Base-by-base conservation (phyloP, 169 alveolate species). In the Eimeria acervulina region DNA sequence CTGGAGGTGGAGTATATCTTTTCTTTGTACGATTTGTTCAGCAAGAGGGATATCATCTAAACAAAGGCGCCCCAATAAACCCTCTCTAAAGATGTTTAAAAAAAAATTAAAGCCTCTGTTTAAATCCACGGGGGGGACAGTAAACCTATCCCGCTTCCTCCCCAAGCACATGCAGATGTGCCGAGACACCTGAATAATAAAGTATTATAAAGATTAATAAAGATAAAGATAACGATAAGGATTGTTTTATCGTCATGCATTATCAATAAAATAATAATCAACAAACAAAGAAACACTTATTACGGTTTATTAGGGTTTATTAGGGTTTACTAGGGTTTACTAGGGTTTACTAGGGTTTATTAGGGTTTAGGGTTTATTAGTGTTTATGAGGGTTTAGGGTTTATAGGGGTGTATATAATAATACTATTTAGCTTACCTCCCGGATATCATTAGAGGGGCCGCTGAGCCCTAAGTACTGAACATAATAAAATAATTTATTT, bases 381-480 rank as follows among this genome's bases (percentile, higher is more conserved):
- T 13, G 2, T 51, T 51, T 51, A 51, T 10, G 59, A 17, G 6
- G 2, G 59, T 51, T 51, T 51, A 51, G 1, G 66, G 90, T 26
- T 42, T 38, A 80, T 13, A 13, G 15, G 55, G 55, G 2, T 51
- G 7, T 51, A 51, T 10, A 17, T n/a, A n/a, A 28, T n/a, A 44
- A 33, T 42, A 17, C 19, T 38, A 28, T 10, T 13, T 51, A 7
- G 0, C 94, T 12, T 44, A 63, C 96, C 90, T 85, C 95, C 52
- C 93, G 95, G 7, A 98, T 89, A 74, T 97, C 98, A 88, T 98
- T 98, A 33, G 97, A 94, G 23, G 98, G 99, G 33, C 88, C 94
- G 28, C 97, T 96, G 68, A 98, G 87, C 6, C 97, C 97, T 61
- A 97, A 94, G 42, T 97, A 78, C 66, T 97, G 96, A 26, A 97